Evolutionary conservation across 2,329 filamentous ascomycete genomes (phyloP), one percentile per base, ranked within the genome.

Genomic region (Rosellinia necatrix): DNA sequence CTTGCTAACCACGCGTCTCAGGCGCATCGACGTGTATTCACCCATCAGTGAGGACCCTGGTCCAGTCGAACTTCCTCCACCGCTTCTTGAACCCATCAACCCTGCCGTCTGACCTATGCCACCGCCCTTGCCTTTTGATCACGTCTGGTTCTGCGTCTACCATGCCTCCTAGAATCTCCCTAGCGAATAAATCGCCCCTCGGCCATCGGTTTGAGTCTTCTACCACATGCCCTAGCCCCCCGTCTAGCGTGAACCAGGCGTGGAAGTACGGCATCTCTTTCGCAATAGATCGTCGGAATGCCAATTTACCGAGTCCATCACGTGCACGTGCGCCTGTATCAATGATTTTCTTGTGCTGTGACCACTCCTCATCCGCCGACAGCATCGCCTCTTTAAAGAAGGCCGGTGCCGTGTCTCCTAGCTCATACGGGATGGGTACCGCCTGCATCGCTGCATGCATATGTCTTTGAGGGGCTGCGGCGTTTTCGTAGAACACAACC

Each of bases 241-340:
- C 94, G 69, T 99, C 92, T 1, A 99, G 77, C 49, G 86, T 84
- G 70, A 97, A 97, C 92, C 93, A 99, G 17, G 88, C 93, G 72
- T 99, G 94, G 68, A 99, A 99, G 72, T 99, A 99, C 0, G 96
- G 93, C 90, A 96, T 93, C 77, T 99, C 93, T 75, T 96, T 96
- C 10, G 90, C 91, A 58, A 99, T 79, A 17, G 83, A 88, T 53
- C 86, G 82, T 1, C 93, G 82, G 72, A 99, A 99, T 1, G 94
- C 92, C 49, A 82, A 74, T 68, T 89, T 89, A 0, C 93, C 94
- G 59, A 91, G 72, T 0, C 89, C 90, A 2, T 84, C 80, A n/a
- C 79, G 74, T 0, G 85, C 81, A 29, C 78, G 77, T 59, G 85
- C 85, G 3, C 81, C 82, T 0, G 94, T 99, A 72, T 97, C 92